phyloP scores from a whole-genome alignment of 257 asterid species.

The Jacaranda mimosifolia region DNA sequence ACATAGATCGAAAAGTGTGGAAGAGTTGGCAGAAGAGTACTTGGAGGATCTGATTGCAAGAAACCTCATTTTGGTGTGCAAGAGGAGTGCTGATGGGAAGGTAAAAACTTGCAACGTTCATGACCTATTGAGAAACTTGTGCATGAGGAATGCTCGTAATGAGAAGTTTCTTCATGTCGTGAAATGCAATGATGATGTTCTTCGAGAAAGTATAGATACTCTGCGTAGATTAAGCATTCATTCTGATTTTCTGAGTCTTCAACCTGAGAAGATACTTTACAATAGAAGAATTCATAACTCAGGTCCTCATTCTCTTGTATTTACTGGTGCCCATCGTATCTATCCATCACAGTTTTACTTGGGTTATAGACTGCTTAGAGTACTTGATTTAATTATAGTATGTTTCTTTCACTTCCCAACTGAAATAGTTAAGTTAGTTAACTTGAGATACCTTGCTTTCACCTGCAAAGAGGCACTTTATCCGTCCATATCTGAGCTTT shows the following conservation, averaged over 20 bases:
- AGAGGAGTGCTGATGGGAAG: neutral
- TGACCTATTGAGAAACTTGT: conserved; percentile 30
- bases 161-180: neutral
- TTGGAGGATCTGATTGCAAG: conserved; percentile 33
- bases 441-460: conserved; percentile 44
- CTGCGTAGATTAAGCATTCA: conserved; percentile 13
- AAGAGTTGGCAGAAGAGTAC: conserved; percentile 25
- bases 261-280: neutral
- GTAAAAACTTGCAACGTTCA: conserved; percentile 32
- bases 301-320: conserved; percentile 21
- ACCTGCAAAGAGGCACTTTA: conserved; percentile 29
- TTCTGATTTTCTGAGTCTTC: neutral
- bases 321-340: neutral
- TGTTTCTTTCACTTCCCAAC: conserved; percentile 1
- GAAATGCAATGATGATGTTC: neutral
- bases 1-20: neutral
- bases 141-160: conserved; percentile 13
- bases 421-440: neutral
- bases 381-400: conserved; percentile 3
- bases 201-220: neutral
- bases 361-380: conserved; percentile 29
- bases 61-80: conserved; percentile 18
- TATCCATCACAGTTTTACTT: neutral
- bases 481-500: conserved; percentile 22
- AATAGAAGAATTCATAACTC: neutral